A percentile compares a stretch with the other conserved stretches of the same genome.
These are phyloP conservation scores for Oxytropis ochrocephala DNA, from an alignment of 306 rosid species.

Conservation along the genomic window DNA sequence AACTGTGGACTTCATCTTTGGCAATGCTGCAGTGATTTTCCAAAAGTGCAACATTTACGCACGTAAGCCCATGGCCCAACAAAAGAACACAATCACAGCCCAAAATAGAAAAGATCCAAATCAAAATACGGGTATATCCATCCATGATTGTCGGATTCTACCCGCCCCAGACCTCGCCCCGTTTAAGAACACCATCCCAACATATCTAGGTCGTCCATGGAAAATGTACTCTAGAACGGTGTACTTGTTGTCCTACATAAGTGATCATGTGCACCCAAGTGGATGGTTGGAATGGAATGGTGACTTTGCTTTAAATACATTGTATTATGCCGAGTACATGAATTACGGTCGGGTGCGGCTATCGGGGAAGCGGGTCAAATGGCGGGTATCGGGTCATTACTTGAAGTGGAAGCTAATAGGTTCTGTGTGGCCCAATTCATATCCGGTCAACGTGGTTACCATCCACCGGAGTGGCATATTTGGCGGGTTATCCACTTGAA, in stretches of 20 bases:
- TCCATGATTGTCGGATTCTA: conserved; percentile 64
- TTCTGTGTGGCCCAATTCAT: conserved; percentile 73
- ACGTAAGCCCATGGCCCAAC: conserved; percentile 68
- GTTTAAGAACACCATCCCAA: conserved; percentile 38
- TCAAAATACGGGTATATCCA: conserved; percentile 90
- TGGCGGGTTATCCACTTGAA: conserved; percentile 59
- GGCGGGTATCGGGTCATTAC: conserved; percentile 90
- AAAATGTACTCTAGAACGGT: conserved; percentile 66
- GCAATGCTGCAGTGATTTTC: conserved; percentile 80
- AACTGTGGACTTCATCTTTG: conserved; percentile 79
- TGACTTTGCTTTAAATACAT: conserved; percentile 51
- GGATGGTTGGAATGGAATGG: conserved; percentile 91
- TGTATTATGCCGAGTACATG: conserved; percentile 91
- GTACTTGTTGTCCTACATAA: conserved; percentile 57
- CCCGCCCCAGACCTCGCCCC: conserved; percentile 53
- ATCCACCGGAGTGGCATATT: conserved; percentile 80
- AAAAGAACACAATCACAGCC: conserved; percentile 83
- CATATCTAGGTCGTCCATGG: conserved; percentile 93
- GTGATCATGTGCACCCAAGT: conserved; percentile 54
- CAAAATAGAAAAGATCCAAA: conserved; percentile 89
- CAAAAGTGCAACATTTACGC: conserved; percentile 76
- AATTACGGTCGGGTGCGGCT: conserved; percentile 71
- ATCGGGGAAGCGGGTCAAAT: conserved; percentile 60
- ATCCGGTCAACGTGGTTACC: conserved; percentile 80
- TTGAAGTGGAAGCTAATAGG: conserved; percentile 42